Evolutionary conservation across 805 yeast species (phyloP).

Genomic region (Wickerhamomyces canadensis): DNA sequence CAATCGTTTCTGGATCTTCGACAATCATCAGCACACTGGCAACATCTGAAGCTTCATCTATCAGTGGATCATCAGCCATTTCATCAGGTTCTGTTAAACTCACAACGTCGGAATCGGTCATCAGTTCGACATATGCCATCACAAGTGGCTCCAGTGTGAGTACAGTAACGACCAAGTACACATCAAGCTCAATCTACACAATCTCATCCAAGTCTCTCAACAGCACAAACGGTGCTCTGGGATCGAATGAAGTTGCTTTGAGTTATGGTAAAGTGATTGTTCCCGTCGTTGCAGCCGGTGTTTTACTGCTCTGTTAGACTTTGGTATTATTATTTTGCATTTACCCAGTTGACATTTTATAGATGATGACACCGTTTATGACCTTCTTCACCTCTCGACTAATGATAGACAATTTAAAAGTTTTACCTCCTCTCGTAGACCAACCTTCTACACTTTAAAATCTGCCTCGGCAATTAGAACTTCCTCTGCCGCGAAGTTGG

Average conservation of each 20-base stretch:
- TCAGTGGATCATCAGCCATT: background rate
- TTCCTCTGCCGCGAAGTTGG: background rate
- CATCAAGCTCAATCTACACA: background rate
- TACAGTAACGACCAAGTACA: conserved; percentile 1
- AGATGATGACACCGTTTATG: too few species aligned
- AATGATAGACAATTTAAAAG: too few species aligned
- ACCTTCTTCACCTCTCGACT: too few species aligned
- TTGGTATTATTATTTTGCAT: background rate
- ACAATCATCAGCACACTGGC: background rate
- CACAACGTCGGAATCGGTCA: background rate
- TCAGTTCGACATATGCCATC: background rate
- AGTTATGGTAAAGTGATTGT: background rate
- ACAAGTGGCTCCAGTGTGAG: conserved; percentile 1
- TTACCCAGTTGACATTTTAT: background rate
- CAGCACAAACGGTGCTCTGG: conserved; percentile 1
- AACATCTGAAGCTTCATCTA: background rate
- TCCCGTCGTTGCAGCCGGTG: conserved; percentile 1
- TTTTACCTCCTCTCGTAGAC: too few species aligned
- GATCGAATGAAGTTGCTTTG: background rate
- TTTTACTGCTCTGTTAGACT: background rate
- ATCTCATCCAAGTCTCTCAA: background rate
- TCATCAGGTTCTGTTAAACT: background rate
- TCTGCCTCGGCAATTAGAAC: too few species aligned
- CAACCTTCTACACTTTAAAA: too few species aligned
- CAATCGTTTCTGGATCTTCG: background rate